Evolutionary conservation across 768 basidiomycete species (phyloP), one percentile per base, ranked within the genome.

Genomic region (Galerina marginata): DNA sequence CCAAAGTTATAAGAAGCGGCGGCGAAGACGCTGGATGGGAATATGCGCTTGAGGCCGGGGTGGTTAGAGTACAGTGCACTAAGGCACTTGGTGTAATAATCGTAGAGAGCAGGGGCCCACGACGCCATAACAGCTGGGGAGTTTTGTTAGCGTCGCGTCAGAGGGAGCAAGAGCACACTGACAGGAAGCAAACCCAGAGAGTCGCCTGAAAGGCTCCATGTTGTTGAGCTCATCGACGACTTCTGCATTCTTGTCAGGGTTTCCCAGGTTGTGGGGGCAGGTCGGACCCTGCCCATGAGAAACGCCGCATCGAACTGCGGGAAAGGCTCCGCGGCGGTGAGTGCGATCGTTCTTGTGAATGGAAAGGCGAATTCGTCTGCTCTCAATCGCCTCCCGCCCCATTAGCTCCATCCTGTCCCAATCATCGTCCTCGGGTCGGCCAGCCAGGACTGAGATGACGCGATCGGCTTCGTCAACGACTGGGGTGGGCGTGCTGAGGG

Each of bases 101-200:
- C 14, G 33, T 65, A 47, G 0, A 65, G 53, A 4, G 16, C 23
- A 10, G 60, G 64, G 7, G 54, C 53, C 52, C 57, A 58, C 2
- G 56, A 42, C 3, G 47, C 51, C 46, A 61, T 56, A 20, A 47
- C 55, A 11, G 38, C 60, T 61, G 37, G 9, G 26, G 39, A 6
- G 16, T 6, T 25, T 36, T 46, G 16, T 33, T 33, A 33, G 29
- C 2, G 2, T 1, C 20, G 2, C 11, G 25, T 2, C 14, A n/a
- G 6, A 11, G 20, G 26, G 20, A 16, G 26, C 29, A 26, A n/a
- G n/a, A 20, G 10, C 14, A 20, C 23, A 48, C 45, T 37, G 38
- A 48, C 52, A 44, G 9, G 56, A 46, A 5, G 54, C 60, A 43
- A 62, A 59, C 2, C 64, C 64, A 12, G 60, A 54, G 6, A 65